Conservation (phyloP, 2,329 filamentous ascomycete genomes). For the Didymella lethalis region DNA sequence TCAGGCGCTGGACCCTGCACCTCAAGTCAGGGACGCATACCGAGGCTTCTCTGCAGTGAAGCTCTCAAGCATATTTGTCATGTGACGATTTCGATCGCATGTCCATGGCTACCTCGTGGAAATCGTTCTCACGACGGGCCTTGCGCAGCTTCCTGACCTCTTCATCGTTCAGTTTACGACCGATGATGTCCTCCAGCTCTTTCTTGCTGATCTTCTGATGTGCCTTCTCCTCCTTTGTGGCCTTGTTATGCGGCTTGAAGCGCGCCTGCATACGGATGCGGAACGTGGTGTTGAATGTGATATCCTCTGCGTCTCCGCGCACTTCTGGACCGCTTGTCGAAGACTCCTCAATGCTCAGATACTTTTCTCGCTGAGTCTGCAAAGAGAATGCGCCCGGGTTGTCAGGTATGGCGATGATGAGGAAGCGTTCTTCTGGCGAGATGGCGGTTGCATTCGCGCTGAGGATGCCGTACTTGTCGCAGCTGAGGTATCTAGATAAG, state of each 20-base stretch:
- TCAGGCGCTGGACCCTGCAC: constrained; percentile 2
- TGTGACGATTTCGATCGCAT: constrained; percentile 89
- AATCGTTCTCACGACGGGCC: constrained; percentile 85
- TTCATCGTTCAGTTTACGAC: constrained; percentile 78
- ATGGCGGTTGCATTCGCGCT: constrained; percentile 82
- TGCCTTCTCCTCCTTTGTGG: constrained; percentile 82
- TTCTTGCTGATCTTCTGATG: constrained; percentile 84
- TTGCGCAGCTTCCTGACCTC: constrained; percentile 85
- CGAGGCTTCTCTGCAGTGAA: not conserved
- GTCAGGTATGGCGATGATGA: constrained; percentile 67
- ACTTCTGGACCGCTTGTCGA: constrained; percentile 64
- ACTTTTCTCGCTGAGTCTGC: constrained; percentile 75
- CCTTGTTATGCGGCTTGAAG: constrained; percentile 85
- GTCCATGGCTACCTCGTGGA: constrained; percentile 85
- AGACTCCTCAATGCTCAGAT: constrained; percentile 64
- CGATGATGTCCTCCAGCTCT: constrained; percentile 83
- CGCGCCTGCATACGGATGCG: constrained; percentile 92
- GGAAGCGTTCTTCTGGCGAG: constrained; percentile 82
- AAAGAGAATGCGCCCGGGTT: constrained; percentile 76
- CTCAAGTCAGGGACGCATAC: not conserved
- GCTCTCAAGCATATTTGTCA: constrained; percentile 45
- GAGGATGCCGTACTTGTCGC: constrained; percentile 82
- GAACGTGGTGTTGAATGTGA: constrained; percentile 74
- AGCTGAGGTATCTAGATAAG: constrained; percentile 74
- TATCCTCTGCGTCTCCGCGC: constrained; percentile 75